Evolutionary conservation across 2,329 filamentous ascomycete species (phyloP), one percentile per base, ranked within the genome.

Genomic region (Paraphaeosphaeria sporulosa): DNA sequence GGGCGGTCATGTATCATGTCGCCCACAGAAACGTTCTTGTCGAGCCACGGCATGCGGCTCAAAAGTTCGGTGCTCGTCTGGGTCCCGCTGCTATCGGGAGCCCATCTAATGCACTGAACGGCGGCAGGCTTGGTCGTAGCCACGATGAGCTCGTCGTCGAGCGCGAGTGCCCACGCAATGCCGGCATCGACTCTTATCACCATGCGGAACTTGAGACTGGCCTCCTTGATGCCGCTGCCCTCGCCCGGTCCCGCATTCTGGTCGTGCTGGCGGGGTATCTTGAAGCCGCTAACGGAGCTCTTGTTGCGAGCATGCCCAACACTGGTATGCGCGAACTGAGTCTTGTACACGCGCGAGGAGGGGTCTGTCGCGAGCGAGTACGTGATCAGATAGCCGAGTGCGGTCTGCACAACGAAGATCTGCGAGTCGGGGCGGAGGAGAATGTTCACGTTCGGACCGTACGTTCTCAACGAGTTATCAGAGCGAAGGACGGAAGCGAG

Each of bases 181-280:
- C 95, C 95, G 2, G 95, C 95, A 78, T 99, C 95, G 19, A 99
- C 93, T 75, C 96, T 96, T 73, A 99, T 98, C 15, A 97, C 94
- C 91, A 97, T 97, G 59, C 94, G 88, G 78, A 99, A 99, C 12
- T 93, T 90, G 51, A 99, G 85, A 70, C 90, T 96, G 58, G 96
- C 88, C 78, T 99, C 95, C 55, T 88, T 87, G 53, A 97, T 89
- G 3, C 92, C 92, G 51, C 86, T 86, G 10, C 91, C 91, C 76
- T 97, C 95, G 36, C 94, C 94, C 1, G 91, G 87, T 0, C 92
- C 92, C 78, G 72, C 74, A 57, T 79, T 78, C n/a, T 70, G 68
- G 44, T 79, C 76, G 49, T 74, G 74, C 32, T 73, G 71, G 6
- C 73, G 70, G 56, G 75, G 75, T 47, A 80, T 74, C 61, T 74